phyloP scores from a whole-genome alignment of 768 basidiomycete genomes.

The Macrolepiota albuminosa region DNA sequence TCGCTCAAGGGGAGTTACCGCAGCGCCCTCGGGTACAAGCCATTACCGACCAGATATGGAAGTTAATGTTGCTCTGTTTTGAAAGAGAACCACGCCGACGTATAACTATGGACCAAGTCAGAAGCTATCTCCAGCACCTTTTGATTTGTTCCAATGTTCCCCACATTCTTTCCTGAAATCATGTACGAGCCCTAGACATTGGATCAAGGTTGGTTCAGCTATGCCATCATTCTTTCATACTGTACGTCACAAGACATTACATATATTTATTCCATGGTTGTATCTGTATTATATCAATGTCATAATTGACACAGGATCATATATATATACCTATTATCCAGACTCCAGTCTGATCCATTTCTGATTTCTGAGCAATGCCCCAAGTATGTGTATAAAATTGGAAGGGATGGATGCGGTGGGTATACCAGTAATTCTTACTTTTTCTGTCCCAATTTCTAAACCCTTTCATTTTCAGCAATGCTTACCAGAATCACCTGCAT shows the following conservation, averaged over 20 bases:
- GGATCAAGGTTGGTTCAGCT: not conserved
- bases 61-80: slow-evolving; percentile 9
- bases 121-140: not conserved
- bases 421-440: no score
- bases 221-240: not conserved
- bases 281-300: not conserved
- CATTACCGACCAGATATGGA: slow-evolving; percentile 14
- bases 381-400: not conserved
- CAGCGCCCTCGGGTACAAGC: slow-evolving; percentile 5
- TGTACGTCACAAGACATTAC: not conserved
- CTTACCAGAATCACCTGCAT: no score
- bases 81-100: slow-evolving; percentile 4
- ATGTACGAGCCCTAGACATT: not conserved
- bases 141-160: not conserved
- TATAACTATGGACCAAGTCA: not conserved
- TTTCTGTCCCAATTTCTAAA: no score
- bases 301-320: not conserved
- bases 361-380: not conserved
- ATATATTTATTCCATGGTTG: not conserved
- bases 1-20: slow-evolving; percentile 1
- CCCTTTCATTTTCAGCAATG: no score
- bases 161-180: no score
- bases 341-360: not conserved
- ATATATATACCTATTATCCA: not conserved
- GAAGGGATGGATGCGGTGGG: no score